phyloP scores from a whole-genome alignment of 148 eudicot species.

The Heliamphora exappendiculata region DNA sequence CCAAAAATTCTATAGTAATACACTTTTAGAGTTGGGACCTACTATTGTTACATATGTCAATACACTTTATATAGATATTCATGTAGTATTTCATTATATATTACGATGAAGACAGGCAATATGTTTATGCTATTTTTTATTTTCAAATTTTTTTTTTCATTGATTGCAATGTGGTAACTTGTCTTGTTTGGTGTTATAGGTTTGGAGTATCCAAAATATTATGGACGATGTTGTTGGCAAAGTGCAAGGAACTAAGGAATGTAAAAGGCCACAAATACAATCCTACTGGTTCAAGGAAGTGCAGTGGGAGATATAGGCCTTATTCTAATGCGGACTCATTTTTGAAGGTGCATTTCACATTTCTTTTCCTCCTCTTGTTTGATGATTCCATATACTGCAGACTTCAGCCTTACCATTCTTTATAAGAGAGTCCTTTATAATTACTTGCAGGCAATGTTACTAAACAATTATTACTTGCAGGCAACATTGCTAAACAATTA shows the following conservation, averaged over 20 bases:
- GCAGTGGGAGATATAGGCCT: slow-evolving; percentile 62
- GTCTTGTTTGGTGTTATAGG: slow-evolving; percentile 28
- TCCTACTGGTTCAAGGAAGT: slow-evolving; percentile 46
- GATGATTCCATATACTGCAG: not conserved
- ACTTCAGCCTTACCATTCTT: not conserved
- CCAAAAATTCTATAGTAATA: too few relatives aligned
- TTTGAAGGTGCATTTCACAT: slow-evolving; percentile 39
- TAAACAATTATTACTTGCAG: not conserved
- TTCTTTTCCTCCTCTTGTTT: not conserved
- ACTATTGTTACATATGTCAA: too few relatives aligned
- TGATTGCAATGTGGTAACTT: not conserved
- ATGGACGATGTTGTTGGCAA: slow-evolving; percentile 43
- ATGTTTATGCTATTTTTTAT: too few relatives aligned
- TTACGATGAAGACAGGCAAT: too few relatives aligned
- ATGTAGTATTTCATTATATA: too few relatives aligned
- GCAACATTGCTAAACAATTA: not conserved
- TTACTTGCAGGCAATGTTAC: not conserved
- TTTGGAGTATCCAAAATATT: slow-evolving; percentile 56
- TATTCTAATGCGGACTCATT: slow-evolving; percentile 65
- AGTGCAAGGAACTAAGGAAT: slow-evolving; percentile 38
- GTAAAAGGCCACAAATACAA: slow-evolving; percentile 35
- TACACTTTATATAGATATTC: too few relatives aligned
- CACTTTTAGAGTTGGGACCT: too few relatives aligned
- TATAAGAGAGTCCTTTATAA: not conserved
- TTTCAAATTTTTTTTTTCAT: not conserved